A percentile compares a stretch with the other conserved stretches of the same genome.
Conservation (phyloP, 495 filamentous ascomycete genomes). For the Aspergillus bertholletiae region DNA sequence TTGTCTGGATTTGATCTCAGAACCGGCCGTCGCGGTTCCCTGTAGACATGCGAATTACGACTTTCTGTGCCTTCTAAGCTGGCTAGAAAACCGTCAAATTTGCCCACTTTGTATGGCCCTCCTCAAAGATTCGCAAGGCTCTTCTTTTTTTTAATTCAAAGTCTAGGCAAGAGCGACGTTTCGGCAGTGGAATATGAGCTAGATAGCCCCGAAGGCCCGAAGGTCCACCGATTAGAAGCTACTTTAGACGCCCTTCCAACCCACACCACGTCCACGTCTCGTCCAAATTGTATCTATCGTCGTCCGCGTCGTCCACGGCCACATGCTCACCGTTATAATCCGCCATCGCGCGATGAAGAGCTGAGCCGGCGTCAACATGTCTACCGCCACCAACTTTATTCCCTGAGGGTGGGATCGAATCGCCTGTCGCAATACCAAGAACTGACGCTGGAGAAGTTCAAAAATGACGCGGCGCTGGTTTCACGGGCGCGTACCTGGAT, state of each 20-base stretch:
- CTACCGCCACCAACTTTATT: slow-evolving; percentile 75
- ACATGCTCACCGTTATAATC: not conserved
- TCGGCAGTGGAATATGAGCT: slow-evolving; percentile 66
- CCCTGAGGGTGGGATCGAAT: slow-evolving; percentile 82
- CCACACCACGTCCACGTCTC: slow-evolving; percentile 1
- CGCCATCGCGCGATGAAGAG: slow-evolving; percentile 46
- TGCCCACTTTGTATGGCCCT: slow-evolving; percentile 68
- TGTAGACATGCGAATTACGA: slow-evolving; percentile 82
- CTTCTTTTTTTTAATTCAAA: slow-evolving; percentile 12
- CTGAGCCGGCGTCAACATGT: slow-evolving; percentile 67
- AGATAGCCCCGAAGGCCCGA: slow-evolving; percentile 46
- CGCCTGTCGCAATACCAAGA: slow-evolving; percentile 73
- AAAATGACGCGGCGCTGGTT: slow-evolving; percentile 60
- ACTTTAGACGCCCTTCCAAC: slow-evolving; percentile 1
- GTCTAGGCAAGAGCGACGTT: slow-evolving; percentile 57
- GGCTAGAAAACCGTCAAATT: slow-evolving; percentile 67
- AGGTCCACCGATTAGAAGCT: slow-evolving; percentile 46
- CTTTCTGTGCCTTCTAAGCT: slow-evolving; percentile 78
- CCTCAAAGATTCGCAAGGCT: not conserved
- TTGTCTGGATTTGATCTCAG: slow-evolving; percentile 72
- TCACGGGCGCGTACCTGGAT: slow-evolving; percentile 86
- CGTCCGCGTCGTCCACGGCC: slow-evolving; percentile 19
- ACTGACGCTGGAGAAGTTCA: slow-evolving; percentile 66
- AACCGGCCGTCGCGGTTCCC: slow-evolving; percentile 65
- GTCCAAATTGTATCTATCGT: slow-evolving; percentile 7